Base-by-base conservation (phyloP, 805 yeast species). In the Candida namnaoensis region DNA sequence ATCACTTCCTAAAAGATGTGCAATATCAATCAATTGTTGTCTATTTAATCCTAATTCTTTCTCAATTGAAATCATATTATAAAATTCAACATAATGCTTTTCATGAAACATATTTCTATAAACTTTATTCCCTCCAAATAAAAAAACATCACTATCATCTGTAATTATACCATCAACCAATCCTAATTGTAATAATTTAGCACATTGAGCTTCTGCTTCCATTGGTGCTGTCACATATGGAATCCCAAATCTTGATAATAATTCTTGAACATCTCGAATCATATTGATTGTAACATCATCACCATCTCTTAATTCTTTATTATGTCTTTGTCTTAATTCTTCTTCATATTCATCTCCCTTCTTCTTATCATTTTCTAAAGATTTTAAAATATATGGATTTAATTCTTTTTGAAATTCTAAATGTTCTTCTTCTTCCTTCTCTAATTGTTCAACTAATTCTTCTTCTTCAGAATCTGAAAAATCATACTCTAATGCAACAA, bases 141-240 rank as follows among this genome's bases (percentile, higher is more conserved):
- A 61, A 51, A 93, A 93, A 39, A 95, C 88, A 72, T 93, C 99
- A 49, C 96, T 87, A 66, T 93, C 99, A 62, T 93, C 99, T 0
- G 99, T 93, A 24, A 93, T 81, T 6, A 93, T 82, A 0, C 99
- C 99, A 60, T 93, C 98, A 5, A 91, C 96, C 15, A 93, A 65
- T 0, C 74, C 76, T 23, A 88, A 59, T n/a, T 61, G 55, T 34
- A 78, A 60, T 7, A 93, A 62, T 48, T 82, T 86, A 0, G 96
- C 96, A 64, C 99, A 93, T 55, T 93, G 99, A 0, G 99, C 98
- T 64, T 93, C 99, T 1, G 99, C 99, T 62, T 93, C 99, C 90
- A 88, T 88, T 1, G 99, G 99, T 0, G 99, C 97, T 0, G 95
- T 86, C 9, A 93, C 74, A 50, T 78, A 93, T 0, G 99, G 99